These are phyloP conservation scores for Calonectria fujianensis DNA, from an alignment of 2,329 filamentous ascomycete genomes.

Conservation along the genomic window DNA sequence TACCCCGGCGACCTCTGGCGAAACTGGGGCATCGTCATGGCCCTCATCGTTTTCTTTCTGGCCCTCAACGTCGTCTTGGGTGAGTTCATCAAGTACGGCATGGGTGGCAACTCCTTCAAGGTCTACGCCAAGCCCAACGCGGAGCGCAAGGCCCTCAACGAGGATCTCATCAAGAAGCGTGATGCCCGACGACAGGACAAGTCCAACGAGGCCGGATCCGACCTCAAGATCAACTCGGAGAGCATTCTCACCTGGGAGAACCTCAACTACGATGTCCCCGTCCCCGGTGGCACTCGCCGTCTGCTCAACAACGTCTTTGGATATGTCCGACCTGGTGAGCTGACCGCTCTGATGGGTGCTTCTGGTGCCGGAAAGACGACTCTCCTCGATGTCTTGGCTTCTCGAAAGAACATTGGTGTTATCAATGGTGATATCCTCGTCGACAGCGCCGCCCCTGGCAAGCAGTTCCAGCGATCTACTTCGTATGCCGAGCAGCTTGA, in stretches of 20 bases:
- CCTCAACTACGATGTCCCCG: conserved; percentile 84
- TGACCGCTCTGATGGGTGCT: conserved; percentile 88
- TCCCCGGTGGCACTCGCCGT: conserved; percentile 73
- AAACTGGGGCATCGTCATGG: conserved; percentile 88
- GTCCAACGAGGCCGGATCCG: conserved; percentile 65
- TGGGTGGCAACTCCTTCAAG: conserved; percentile 87
- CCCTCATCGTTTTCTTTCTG: conserved; percentile 85
- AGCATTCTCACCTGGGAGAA: conserved; percentile 90
- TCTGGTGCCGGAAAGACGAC: conserved; percentile 94
- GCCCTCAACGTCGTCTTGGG: conserved; percentile 85
- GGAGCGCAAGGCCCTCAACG: conserved; percentile 80
- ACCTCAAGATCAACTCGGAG: conserved; percentile 75
- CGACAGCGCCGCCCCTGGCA: conserved; percentile 73
- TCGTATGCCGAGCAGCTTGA: conserved; percentile 79
- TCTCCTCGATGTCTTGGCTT: conserved; percentile 83
- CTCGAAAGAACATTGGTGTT: conserved; percentile 77
- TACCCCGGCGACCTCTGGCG: conserved; percentile 82
- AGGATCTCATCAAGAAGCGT: conserved; percentile 75
- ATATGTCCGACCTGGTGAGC: conserved; percentile 84
- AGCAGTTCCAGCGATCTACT: conserved; percentile 77
- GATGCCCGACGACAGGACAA: conserved; percentile 71
- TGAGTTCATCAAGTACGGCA: conserved; percentile 85
- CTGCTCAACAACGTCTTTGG: conserved; percentile 76
- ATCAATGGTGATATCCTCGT: conserved; percentile 75
- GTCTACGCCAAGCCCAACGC: conserved; percentile 83